These are phyloP conservation scores for Candida pseudoviswanathii DNA, from an alignment of 1,139 yeast species.

Conservation along the genomic window DNA sequence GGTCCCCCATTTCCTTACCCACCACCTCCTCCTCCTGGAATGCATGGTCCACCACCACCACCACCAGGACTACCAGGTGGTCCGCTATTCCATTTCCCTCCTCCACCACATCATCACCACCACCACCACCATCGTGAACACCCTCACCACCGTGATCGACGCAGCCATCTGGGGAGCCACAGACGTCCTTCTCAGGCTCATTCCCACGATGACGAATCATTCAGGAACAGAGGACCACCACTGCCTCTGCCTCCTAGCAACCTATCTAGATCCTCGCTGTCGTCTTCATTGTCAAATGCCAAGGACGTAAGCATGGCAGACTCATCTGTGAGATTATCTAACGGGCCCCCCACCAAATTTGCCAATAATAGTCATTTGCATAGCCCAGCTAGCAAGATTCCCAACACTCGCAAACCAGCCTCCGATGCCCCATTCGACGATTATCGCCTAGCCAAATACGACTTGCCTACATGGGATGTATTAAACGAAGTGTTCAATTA, in stretches of 20 bases:
- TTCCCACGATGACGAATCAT: background rate
- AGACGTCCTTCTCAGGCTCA: background rate
- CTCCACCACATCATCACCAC: slow-evolving; percentile 5
- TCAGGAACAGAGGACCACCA: background rate
- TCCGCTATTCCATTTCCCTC: background rate
- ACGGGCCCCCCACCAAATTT: background rate
- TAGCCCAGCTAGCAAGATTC: background rate
- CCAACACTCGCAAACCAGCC: background rate
- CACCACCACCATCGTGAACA: slow-evolving; percentile 5
- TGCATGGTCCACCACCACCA: slow-evolving; percentile 7
- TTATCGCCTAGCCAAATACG: slow-evolving; percentile 21
- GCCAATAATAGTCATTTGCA: background rate
- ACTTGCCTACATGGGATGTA: slow-evolving; percentile 46
- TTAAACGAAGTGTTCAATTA: slow-evolving; percentile 43
- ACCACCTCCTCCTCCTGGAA: slow-evolving; percentile 12
- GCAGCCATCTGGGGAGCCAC: background rate
- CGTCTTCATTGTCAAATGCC: background rate
- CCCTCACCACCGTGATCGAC: background rate
- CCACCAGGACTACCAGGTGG: slow-evolving; percentile 5
- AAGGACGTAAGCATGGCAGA: slow-evolving; percentile 1
- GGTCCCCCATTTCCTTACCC: slow-evolving; percentile 10
- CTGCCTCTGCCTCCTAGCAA: slow-evolving; percentile 5
- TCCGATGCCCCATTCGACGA: slow-evolving; percentile 12
- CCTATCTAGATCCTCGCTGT: slow-evolving; percentile 1
- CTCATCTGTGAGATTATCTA: background rate